Evolutionary conservation across 2,329 filamentous ascomycete species (phyloP).

Genomic region (Coniochaeta sp.): DNA sequence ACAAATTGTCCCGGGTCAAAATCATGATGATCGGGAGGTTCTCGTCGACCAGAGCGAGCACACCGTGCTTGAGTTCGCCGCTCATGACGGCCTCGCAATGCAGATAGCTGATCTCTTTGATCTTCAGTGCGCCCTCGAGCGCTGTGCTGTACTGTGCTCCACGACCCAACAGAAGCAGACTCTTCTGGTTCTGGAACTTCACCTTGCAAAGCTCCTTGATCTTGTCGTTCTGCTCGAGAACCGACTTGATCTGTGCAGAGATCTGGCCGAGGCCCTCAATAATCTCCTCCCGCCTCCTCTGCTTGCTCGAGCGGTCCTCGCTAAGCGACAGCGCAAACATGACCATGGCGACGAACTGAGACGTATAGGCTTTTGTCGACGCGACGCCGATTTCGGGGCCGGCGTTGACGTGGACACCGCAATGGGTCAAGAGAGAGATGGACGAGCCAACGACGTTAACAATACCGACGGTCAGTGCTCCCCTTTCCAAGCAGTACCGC

Average conservation of each 20-base stretch:
- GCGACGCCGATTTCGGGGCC: conserved; percentile 98
- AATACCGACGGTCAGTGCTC: conserved; percentile 92
- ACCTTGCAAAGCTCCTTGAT: conserved; percentile 93
- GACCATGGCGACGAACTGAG: conserved; percentile 98
- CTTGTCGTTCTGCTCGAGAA: conserved; percentile 81
- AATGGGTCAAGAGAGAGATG: conserved; percentile 97
- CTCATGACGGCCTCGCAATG: conserved; percentile 99
- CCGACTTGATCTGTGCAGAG: conserved; percentile 84
- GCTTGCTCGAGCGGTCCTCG: conserved; percentile 94
- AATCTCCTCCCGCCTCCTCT: conserved; percentile 85
- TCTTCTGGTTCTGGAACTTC: conserved; percentile 96
- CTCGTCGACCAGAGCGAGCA: conserved; percentile 94
- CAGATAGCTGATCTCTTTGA: conserved; percentile 99
- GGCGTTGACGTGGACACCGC: conserved; percentile 98
- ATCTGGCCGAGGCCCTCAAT: conserved; percentile 87
- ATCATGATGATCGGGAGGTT: conserved; percentile 99
- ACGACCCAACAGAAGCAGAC: conserved; percentile 83
- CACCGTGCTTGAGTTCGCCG: conserved; percentile 97
- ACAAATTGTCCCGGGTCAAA: conserved; percentile 88
- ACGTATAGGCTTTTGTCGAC: conserved; percentile 98
- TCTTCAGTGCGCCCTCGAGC: conserved; percentile 95
- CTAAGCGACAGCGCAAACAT: conserved; percentile 97
- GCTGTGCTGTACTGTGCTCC: conserved; percentile 96
- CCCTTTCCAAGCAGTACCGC: conserved; percentile 95
- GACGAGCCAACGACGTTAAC: conserved; percentile 98